Base-by-base conservation (phyloP, 208 protist genomes). In the Leishmania tarentolae region DNA sequence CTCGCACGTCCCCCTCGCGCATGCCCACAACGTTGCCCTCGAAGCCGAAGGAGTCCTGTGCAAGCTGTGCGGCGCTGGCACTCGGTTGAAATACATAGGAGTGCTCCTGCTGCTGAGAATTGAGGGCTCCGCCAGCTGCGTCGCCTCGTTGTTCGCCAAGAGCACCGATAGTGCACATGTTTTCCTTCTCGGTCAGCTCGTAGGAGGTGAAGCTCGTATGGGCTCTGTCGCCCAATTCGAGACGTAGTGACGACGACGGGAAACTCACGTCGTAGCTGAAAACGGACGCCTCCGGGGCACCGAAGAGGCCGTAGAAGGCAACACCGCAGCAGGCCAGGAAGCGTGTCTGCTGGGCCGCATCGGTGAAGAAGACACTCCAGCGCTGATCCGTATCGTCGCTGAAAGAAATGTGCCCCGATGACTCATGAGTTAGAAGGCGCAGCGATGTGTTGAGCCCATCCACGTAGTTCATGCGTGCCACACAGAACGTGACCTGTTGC, bases 401-500 rank as follows among this genome's bases (percentile, higher is more conserved):
- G 85, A 97, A 96, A 66, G 86, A 92, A 21, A 91, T 85, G 83
- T 97, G 90, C 35, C 90, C 90, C 35, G 83, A 89, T 19, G 73
- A 46, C 56, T 92, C 83, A 3, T 93, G 44, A 47, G 85, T 71
- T 75, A 95, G 75, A 75, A 92, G 87, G 52, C 88, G 83, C 61
- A 90, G 78, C 1, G 86, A 82, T n/a, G 89, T 88, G 82, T 89
- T 94, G 57, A 63, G 66, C 17, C 47, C 83, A 61, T 90, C 89
- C 13, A 96, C 77, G 44, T 80, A 86, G 53, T 46, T 79, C 78
- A 86, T 82, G 46, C 87, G 71, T 9, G 85, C 92, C 17, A 93
- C 87, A 65, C 92, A 95, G 31, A 94, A 83, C 31, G 90, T 94
- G 57, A 91, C 80, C 40, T 90, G 91, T 52, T 87, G 71, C 4